Evolutionary conservation across 2,329 filamentous ascomycete species (phyloP), one percentile per base, ranked within the genome.

Genomic region (Fusarium austroafricanum): DNA sequence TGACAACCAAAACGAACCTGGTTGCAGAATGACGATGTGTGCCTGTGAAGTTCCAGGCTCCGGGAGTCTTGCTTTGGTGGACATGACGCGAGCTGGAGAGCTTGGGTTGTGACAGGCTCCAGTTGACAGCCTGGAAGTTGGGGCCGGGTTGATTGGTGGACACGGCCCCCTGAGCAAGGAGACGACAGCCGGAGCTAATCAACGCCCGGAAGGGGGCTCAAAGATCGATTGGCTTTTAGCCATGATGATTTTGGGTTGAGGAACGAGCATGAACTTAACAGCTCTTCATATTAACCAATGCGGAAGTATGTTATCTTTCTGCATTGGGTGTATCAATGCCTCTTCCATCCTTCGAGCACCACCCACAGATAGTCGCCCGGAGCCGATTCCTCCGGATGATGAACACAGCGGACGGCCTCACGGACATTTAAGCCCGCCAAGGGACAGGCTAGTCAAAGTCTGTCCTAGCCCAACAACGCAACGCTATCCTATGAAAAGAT

Each of bases 21-120:
- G 61, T 67, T 65, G 42, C 39, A 65, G 52, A 59, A 68, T 68
- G 66, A 63, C 66, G 67, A 67, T 59, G 67, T 21, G 53, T 70
- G 62, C 47, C 68, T 54, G 67, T 67, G 62, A 65, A 61, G 54
- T 65, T 51, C 49, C 37, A 51, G 49, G 37, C 35, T 29, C 21
- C 21, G 38, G 38, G 9, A 53, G 65, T 64, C 65, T 67, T 68
- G 53, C 44, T 61, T 20, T 52, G 20, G 20, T 40, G 23, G 33
- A 44, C 35, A 51, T 50, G 33, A 20, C 33, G 37, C 20, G 31
- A 33, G 29, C 31, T 33, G 4, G 21, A 39, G 33, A 40, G 20
- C 37, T 37, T 35, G 57, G 64, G 64, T 67, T 67, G 63, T 67
- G 64, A 67, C 64, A 64, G 61, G 60, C 28, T 23, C 42, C 21